These are phyloP conservation scores for Coccomyxa sp. DNA, from an alignment of 139 green algal genomes.

Conservation along the genomic window DNA sequence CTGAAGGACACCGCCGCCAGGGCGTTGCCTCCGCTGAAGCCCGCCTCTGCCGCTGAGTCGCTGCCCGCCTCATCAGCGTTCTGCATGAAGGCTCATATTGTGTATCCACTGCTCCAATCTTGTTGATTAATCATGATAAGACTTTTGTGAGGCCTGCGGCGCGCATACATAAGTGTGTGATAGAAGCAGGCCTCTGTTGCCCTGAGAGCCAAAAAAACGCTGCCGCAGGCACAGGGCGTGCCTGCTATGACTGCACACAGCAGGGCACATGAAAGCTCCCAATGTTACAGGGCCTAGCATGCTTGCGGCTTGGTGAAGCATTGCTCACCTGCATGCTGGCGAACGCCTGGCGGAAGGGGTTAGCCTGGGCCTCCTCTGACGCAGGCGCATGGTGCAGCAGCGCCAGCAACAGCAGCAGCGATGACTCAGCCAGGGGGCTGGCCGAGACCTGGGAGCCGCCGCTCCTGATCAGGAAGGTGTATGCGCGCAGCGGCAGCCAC, in stretches of 20 bases:
- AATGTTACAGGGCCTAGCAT: no score
- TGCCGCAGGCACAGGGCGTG: no score
- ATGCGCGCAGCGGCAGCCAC: conserved; percentile 57
- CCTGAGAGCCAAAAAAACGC: no score
- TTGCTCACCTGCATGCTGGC: conserved; percentile 23
- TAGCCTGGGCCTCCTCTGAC: conserved; percentile 8
- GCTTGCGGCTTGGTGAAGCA: no score
- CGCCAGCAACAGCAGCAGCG: conserved; percentile 54
- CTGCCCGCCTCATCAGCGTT: conserved; percentile 15
- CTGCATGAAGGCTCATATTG: not conserved
- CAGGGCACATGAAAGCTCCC: no score
- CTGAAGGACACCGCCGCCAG: conserved; percentile 20
- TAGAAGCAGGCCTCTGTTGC: no score
- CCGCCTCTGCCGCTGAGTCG: not conserved
- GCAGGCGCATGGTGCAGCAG: conserved; percentile 53
- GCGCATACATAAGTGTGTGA: no score
- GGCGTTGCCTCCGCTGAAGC: not conserved
- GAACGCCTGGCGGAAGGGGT: conserved; percentile 52
- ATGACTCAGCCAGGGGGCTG: conserved; percentile 47
- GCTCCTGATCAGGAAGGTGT: conserved; percentile 42
- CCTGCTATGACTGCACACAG: no score
- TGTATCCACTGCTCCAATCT: no score
- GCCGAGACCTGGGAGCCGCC: not conserved
- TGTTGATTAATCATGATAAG: no score
- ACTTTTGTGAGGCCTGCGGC: no score